Percentiles rank a stretch among this genome's conserved stretches.
Conservation (phyloP, 306 rosid genomes). For the Mucuna pruriens region DNA sequence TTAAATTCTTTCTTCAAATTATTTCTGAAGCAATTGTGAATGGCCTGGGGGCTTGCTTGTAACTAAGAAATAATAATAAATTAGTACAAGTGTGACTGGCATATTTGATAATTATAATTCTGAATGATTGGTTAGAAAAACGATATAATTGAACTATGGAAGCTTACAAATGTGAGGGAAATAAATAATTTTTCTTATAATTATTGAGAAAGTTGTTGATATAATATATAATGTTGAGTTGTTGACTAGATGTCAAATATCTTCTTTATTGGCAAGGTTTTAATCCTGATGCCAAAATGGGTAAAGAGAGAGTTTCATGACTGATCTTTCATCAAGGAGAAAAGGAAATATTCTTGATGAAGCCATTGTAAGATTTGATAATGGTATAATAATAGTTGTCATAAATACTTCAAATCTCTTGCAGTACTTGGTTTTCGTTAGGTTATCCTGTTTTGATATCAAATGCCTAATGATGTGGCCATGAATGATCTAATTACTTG, state of each 20-base stretch:
- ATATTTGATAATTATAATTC: too few relatives aligned
- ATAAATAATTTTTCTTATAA: neutral
- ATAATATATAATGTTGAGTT: neutral
- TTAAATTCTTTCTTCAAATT: neutral
- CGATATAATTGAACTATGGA: slow-evolving; percentile 5
- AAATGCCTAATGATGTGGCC: slow-evolving; percentile 26
- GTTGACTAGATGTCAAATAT: neutral
- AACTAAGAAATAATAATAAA: neutral
- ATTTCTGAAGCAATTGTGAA: slow-evolving; percentile 10
- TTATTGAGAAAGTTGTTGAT: slow-evolving; percentile 14
- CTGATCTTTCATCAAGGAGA: neutral
- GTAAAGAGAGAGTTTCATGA: slow-evolving; percentile 14
- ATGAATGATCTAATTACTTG: slow-evolving; percentile 8
- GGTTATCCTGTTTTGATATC: slow-evolving; percentile 14
- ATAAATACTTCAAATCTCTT: too few relatives aligned
- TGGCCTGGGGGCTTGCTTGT: slow-evolving; percentile 19
- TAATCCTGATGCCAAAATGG: slow-evolving; percentile 27
- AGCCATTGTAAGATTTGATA: slow-evolving; percentile 19
- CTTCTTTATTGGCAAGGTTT: slow-evolving; percentile 4
- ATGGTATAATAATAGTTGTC: slow-evolving; percentile 6
- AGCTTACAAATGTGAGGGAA: neutral
- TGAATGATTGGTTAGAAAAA: slow-evolving; percentile 8
- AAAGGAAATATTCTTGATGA: slow-evolving; percentile 18
- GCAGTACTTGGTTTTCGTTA: neutral
- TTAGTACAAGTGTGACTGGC: too few relatives aligned